These are phyloP conservation scores for Myriangium duriaei DNA, from an alignment of 2,329 filamentous ascomycete genomes.

Conservation along the genomic window DNA sequence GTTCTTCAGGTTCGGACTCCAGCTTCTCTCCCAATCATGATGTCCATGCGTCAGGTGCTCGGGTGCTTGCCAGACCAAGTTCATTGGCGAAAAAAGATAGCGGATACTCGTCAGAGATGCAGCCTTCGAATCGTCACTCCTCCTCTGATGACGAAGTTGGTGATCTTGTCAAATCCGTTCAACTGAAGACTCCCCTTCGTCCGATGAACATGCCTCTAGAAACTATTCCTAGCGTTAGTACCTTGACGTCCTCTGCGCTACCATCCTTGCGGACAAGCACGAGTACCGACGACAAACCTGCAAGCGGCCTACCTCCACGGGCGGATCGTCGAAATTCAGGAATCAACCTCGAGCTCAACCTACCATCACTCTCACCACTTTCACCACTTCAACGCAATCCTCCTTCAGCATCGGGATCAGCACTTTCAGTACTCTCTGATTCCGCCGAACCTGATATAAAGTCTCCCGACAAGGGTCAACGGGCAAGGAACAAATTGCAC, in stretches of 20 bases:
- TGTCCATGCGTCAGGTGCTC: too few species aligned
- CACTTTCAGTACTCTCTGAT: not conserved
- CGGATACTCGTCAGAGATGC: constrained; percentile 5
- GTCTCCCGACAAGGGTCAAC: constrained; percentile 10
- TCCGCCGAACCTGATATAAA: constrained; percentile 1
- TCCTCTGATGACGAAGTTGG: constrained; percentile 5
- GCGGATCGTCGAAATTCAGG: too few species aligned
- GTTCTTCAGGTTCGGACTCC: constrained; percentile 3
- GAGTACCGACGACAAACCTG: too few species aligned
- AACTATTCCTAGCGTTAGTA: constrained; percentile 6
- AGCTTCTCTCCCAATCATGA: too few species aligned
- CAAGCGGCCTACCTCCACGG: too few species aligned
- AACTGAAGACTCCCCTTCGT: not conserved
- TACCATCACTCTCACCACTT: too few species aligned
- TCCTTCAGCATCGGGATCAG: constrained; percentile 2
- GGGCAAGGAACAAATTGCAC: constrained; percentile 19
- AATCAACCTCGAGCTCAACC: too few species aligned
- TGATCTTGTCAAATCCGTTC: not conserved
- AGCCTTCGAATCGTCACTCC: not conserved
- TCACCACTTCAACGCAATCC: constrained; percentile 7
- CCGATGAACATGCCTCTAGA: not conserved
- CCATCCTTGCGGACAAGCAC: not conserved
- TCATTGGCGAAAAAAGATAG: constrained; percentile 1
- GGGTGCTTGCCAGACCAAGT: too few species aligned
- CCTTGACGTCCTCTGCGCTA: not conserved